These are phyloP conservation scores for Ettlia oleoabundans DNA, from an alignment of 139 green algal genomes.

Conservation along the genomic window DNA sequence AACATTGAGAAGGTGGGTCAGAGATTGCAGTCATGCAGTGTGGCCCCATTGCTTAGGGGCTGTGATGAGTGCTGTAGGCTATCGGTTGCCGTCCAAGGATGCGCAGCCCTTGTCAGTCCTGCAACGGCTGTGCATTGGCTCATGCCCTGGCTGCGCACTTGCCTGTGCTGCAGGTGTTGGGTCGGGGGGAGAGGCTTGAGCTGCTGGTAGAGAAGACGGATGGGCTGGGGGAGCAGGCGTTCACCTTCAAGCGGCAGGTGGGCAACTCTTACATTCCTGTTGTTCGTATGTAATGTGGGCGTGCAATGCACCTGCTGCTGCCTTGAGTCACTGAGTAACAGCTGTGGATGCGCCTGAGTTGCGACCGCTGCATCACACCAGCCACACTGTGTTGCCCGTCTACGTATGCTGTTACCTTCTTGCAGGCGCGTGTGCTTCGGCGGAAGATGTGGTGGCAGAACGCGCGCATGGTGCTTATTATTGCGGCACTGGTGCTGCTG, in stretches of 20 bases:
- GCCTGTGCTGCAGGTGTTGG: constrained; percentile 73
- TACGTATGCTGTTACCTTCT: background rate
- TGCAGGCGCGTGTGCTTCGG: constrained; percentile 67
- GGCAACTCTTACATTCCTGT: background rate
- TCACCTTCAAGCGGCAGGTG: constrained; percentile 79
- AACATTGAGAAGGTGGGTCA: constrained; percentile 84
- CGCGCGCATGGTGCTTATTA: constrained; percentile 57
- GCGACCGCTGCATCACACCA: too few species aligned
- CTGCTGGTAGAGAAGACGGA: constrained; percentile 96
- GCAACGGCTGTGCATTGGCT: too few species aligned
- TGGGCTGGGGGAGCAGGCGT: constrained; percentile 68
- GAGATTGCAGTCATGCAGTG: background rate
- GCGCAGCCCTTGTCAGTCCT: too few species aligned
- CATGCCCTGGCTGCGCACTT: too few species aligned
- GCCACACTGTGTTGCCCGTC: too few species aligned
- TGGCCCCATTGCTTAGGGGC: too few species aligned
- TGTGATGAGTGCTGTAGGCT: too few species aligned
- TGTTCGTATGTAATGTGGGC: too few species aligned
- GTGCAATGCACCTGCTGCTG: too few species aligned
- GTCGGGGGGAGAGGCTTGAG: constrained; percentile 93
- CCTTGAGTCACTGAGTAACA: too few species aligned
- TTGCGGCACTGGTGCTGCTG: constrained; percentile 49
- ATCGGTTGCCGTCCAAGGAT: too few species aligned
- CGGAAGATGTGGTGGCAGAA: constrained; percentile 81
- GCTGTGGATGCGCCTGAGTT: too few species aligned